Percentiles rank a stretch among this genome's conserved stretches.
phyloP scores from a whole-genome alignment of 2,329 filamentous ascomycete genomes.

The Penicillium thymicola region DNA sequence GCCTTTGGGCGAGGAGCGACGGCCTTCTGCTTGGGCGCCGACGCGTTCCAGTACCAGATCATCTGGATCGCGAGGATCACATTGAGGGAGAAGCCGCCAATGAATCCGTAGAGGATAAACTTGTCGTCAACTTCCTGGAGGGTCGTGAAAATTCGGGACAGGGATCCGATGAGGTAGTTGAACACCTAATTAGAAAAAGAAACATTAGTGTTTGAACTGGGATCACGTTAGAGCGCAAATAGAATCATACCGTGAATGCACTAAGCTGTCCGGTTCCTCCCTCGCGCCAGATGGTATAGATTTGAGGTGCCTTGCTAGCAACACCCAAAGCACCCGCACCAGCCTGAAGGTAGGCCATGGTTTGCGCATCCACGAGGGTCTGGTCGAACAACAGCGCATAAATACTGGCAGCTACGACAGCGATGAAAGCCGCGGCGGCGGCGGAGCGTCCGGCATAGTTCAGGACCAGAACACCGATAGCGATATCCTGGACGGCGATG shows the following conservation, averaged over 20 bases:
- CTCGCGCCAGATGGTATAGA: slow-evolving; percentile 76
- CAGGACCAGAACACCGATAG: slow-evolving; percentile 82
- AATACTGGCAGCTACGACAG: slow-evolving; percentile 65
- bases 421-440: slow-evolving; percentile 73
- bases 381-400: slow-evolving; percentile 66
- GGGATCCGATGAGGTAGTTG: slow-evolving; percentile 91
- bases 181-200: slow-evolving; percentile 65
- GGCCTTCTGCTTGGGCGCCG: slow-evolving; percentile 41
- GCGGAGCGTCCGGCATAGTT: slow-evolving; percentile 70
- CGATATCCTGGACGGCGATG: slow-evolving; percentile 87
- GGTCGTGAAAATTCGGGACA: slow-evolving; percentile 95
- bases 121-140: slow-evolving; percentile 96
- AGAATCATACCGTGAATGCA: slow-evolving; percentile 77
- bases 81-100: slow-evolving; percentile 89
- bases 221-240: background rate
- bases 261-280: slow-evolving; percentile 93
- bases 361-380: slow-evolving; percentile 61
- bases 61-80: slow-evolving; percentile 82
- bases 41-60: slow-evolving; percentile 89
- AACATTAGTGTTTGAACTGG: background rate
- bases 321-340: slow-evolving; percentile 79
- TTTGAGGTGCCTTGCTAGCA: slow-evolving; percentile 91
- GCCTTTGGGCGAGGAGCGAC: slow-evolving; percentile 23
- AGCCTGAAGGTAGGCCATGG: slow-evolving; percentile 73
- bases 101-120: slow-evolving; percentile 90